Base-by-base conservation (phyloP, 2,329 filamentous ascomycete species). In the Botryosphaeria dothidea region DNA sequence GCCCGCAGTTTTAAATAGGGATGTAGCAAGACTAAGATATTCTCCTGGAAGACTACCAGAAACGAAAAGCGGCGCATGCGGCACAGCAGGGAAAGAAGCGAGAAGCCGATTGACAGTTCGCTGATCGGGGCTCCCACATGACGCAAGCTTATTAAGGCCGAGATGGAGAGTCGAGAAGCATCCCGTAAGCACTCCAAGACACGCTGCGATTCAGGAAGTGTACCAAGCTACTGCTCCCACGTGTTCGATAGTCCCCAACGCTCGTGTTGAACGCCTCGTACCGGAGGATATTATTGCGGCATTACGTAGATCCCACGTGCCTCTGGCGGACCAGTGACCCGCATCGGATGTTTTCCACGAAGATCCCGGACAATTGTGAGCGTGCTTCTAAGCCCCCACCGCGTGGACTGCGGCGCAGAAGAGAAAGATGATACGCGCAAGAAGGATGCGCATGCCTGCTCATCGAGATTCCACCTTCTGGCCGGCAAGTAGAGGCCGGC, bases 301-400 rank as follows among this genome's bases (percentile, higher is more conserved):
- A 46, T 36, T 34, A 23, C 38, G 56, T 34, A 34, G 56, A 60
- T 60, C 56, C n/a, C 27, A 43, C 56, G 56, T 60, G 56, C 41
- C 36, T 46, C n/a, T 46, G 8, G 8, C 56, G 56, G 56, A 34
- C 19, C 38, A 46, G 43, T 60, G 56, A 46, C 38, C 56, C 43
- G 56, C 56, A 46, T 17, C 38, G 56, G 56, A 46, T 46, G 27
- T 46, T 34, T 60, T 36, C 34, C 27, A 17, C 41, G 56, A 31
- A 31, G 56, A 60, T 60, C 56, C 41, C 56, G 41, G 25, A 31
- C 25, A 13, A 11, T 29, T 58, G n/a, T 11, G n/a, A n/a, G 51
- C 19, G 8, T 21, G 11, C 15, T 17, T 19, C 51, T 7, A 21
- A 31, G 36, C 13, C 3, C n/a, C 19, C n/a, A 38, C 49, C 43